Percentiles rank a stretch among this genome's conserved stretches.
Evolutionary conservation across 2,329 filamentous ascomycete genomes (phyloP).

Genomic region (Blastomyces percursus): DNA sequence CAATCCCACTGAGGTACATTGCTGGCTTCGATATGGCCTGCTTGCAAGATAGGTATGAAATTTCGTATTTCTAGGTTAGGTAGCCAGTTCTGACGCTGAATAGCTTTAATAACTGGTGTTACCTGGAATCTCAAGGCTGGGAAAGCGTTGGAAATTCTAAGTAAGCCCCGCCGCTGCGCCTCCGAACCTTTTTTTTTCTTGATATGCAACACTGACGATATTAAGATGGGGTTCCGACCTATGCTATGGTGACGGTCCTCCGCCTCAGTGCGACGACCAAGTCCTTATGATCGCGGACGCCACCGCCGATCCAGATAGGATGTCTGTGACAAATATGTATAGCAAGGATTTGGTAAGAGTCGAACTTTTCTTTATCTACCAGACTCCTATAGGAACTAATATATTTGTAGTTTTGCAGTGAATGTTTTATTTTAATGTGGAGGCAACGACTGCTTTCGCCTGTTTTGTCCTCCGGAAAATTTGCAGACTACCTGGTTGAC

Average conservation of each 20-base stretch:
- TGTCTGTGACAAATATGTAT: conserved; percentile 13
- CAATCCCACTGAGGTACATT: conserved; percentile 14
- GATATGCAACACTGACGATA: not conserved
- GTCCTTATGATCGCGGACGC: not conserved
- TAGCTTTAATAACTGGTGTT: conserved; percentile 14
- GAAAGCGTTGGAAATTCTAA: conserved; percentile 10
- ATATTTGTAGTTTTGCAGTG: conserved; percentile 14
- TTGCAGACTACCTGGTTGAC: conserved; percentile 14
- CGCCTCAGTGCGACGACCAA: conserved; percentile 8
- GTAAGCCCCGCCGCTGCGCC: not conserved
- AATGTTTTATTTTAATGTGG: conserved; percentile 16
- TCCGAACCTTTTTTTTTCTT: not conserved
- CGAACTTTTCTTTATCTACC: not conserved
- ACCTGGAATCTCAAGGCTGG: conserved; percentile 15
- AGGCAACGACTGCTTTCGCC: conserved; percentile 14
- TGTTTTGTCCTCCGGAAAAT: conserved; percentile 11
- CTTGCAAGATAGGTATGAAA: conserved; percentile 12
- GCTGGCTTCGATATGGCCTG: conserved; percentile 14
- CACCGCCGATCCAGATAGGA: conserved; percentile 1
- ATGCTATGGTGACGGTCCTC: conserved; percentile 12
- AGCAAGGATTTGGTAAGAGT: conserved; percentile 11
- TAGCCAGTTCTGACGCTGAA: conserved; percentile 1
- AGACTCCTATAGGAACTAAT: not conserved
- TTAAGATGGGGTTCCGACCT: conserved; percentile 9
- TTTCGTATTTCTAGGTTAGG: not conserved